Conservation (phyloP, 768 basidiomycete species). For the Mycena kentingensis region DNA sequence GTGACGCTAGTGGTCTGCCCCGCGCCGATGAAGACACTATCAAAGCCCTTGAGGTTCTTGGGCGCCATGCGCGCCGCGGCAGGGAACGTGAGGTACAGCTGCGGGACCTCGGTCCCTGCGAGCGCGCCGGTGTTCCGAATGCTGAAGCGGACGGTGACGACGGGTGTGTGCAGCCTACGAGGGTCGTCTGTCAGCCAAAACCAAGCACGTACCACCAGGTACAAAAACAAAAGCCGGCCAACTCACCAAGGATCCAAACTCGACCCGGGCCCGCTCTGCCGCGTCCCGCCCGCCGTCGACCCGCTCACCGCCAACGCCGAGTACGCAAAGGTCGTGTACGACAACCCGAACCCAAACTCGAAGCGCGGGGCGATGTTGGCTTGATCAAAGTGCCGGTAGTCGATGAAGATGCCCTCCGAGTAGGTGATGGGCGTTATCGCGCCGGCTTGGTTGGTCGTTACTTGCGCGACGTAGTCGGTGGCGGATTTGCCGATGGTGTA, state of each 20-base stretch:
- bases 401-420: slow-evolving; percentile 58
- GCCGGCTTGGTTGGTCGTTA: slow-evolving; percentile 39
- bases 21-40: slow-evolving; percentile 46
- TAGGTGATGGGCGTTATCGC: slow-evolving; percentile 54
- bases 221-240: not conserved
- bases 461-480: slow-evolving; percentile 59
- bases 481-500: slow-evolving; percentile 56
- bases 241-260: slow-evolving; percentile 53
- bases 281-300: slow-evolving; percentile 42
- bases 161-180: slow-evolving; percentile 53
- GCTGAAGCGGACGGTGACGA: slow-evolving; percentile 54
- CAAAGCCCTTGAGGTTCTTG: slow-evolving; percentile 57
- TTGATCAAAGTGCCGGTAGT: slow-evolving; percentile 60
- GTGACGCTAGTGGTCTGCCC: slow-evolving; percentile 50
- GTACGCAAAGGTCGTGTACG: slow-evolving; percentile 61
- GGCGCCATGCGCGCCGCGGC: slow-evolving; percentile 51
- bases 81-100: slow-evolving; percentile 56
- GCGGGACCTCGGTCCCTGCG: slow-evolving; percentile 58
- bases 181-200: not conserved
- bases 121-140: slow-evolving; percentile 55
- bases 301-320: slow-evolving; percentile 45
- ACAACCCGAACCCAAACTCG: slow-evolving; percentile 54
- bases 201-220: too few relatives aligned
- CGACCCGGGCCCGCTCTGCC: slow-evolving; percentile 49
- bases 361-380: slow-evolving; percentile 48